Percentiles rank a stretch among this genome's conserved stretches.
phyloP scores from a whole-genome alignment of 768 basidiomycete genomes.

The Calocera viscosa region DNA sequence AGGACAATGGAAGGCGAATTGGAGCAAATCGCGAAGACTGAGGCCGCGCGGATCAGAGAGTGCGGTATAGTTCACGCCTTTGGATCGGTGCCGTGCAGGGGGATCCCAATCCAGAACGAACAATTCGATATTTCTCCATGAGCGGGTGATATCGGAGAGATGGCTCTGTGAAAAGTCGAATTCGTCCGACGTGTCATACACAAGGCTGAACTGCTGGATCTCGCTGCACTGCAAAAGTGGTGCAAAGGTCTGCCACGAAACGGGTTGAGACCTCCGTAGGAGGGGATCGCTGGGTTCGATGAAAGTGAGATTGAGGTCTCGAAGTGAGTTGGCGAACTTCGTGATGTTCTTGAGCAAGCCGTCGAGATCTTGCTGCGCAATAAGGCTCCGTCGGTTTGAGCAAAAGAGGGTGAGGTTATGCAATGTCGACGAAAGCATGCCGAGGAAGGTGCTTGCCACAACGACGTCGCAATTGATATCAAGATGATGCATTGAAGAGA shows the following conservation, averaged over 20 bases:
- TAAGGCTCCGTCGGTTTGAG: not conserved
- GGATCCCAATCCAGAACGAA: constrained; percentile 5
- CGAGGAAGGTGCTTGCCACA: not conserved
- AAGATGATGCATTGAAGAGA: not conserved
- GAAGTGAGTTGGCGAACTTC: not conserved
- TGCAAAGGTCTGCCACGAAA: not conserved
- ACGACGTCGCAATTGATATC: not conserved
- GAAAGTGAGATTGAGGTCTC: not conserved
- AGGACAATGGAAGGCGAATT: not conserved
- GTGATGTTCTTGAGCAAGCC: not conserved
- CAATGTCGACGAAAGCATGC: not conserved
- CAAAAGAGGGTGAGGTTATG: not conserved
- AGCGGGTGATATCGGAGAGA: constrained; percentile 1
- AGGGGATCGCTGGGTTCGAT: not conserved
- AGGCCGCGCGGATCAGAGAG: not conserved
- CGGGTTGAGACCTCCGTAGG: not conserved
- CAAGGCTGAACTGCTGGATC: not conserved
- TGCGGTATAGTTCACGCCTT: not conserved
- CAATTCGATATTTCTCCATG: not conserved
- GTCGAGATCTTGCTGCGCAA: not conserved
- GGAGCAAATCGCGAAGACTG: not conserved
- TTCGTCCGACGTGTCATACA: not conserved
- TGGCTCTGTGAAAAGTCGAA: constrained; percentile 3
- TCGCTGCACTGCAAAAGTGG: constrained; percentile 2
- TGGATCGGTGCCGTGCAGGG: not conserved